These are phyloP conservation scores for Acrocalymma vagum DNA, from an alignment of 2,329 filamentous ascomycete species.

Conservation along the genomic window DNA sequence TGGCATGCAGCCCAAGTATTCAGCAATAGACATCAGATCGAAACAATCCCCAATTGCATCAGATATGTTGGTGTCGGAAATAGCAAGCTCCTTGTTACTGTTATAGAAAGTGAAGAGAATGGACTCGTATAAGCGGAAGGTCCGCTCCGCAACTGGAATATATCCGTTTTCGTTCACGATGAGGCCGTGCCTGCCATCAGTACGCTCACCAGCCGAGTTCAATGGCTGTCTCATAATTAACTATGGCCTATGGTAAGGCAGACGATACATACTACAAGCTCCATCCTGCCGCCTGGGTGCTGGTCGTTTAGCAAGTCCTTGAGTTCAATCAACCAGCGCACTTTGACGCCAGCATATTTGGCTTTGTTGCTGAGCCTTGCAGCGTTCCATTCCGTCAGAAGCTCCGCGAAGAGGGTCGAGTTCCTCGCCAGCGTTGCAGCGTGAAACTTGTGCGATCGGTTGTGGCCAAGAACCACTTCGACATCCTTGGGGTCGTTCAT, in stretches of 20 bases:
- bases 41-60: conserved; percentile 51
- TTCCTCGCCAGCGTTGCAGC: conserved; percentile 43
- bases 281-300: conserved; percentile 30
- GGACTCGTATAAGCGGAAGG: conserved; percentile 50
- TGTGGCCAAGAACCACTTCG: conserved; percentile 38
- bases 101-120: conserved; percentile 59
- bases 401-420: conserved; percentile 36
- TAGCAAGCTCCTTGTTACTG: conserved; percentile 48
- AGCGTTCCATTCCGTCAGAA: conserved; percentile 40
- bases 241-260: not conserved
- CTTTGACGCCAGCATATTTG: conserved; percentile 29
- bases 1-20: conserved; percentile 54
- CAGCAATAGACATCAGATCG: conserved; percentile 54
- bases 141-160: conserved; percentile 29
- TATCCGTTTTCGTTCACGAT: conserved; percentile 48
- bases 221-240: conserved; percentile 38
- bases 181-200: conserved; percentile 21
- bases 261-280: conserved; percentile 32
- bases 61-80: conserved; percentile 51
- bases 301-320: conserved; percentile 25
- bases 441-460: conserved; percentile 43
- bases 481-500: conserved; percentile 48
- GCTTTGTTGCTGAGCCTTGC: conserved; percentile 34
- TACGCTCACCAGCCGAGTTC: conserved; percentile 38
- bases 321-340: conserved; percentile 45